These are phyloP conservation scores for Iberis pinnata DNA, from an alignment of 345 rosid species.

Conservation along the genomic window DNA sequence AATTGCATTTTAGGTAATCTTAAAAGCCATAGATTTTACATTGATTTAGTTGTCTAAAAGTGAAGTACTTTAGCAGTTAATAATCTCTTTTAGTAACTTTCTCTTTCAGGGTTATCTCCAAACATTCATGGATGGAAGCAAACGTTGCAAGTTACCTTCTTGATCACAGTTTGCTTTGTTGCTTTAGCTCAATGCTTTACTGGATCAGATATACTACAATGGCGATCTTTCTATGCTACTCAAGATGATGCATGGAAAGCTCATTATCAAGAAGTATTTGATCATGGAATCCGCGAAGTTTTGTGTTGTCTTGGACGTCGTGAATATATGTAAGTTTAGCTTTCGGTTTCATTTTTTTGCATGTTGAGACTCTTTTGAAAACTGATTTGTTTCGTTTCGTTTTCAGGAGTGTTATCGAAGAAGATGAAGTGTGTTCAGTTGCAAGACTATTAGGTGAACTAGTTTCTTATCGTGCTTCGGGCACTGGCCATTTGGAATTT, in stretches of 20 bases:
- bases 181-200: slow-evolving; percentile 61
- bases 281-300: slow-evolving; percentile 88
- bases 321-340: slow-evolving; percentile 56
- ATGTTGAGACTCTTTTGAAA: slow-evolving; percentile 2
- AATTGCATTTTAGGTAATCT: slow-evolving; percentile 54
- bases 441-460: slow-evolving; percentile 80
- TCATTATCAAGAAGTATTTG: slow-evolving; percentile 90
- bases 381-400: too few species aligned
- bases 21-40: slow-evolving; percentile 11
- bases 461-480: slow-evolving; percentile 88
- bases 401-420: slow-evolving; percentile 56
- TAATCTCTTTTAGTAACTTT: slow-evolving; percentile 14
- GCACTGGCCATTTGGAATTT: slow-evolving; percentile 89
- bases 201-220: slow-evolving; percentile 70
- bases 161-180: slow-evolving; percentile 42
- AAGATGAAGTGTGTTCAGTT: slow-evolving; percentile 84
- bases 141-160: slow-evolving; percentile 39
- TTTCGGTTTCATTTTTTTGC: slow-evolving; percentile 7
- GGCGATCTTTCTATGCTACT: slow-evolving; percentile 81
- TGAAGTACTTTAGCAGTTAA: slow-evolving; percentile 11
- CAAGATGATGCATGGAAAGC: slow-evolving; percentile 90
- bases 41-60: slow-evolving; percentile 8
- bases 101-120: slow-evolving; percentile 38
- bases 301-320: slow-evolving; percentile 86
- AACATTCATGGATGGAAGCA: slow-evolving; percentile 45